Evolutionary conservation across 73 alveolate genomes (phyloP), one percentile per base, ranked within the genome.

Genomic region (Halteria grandinella): DNA sequence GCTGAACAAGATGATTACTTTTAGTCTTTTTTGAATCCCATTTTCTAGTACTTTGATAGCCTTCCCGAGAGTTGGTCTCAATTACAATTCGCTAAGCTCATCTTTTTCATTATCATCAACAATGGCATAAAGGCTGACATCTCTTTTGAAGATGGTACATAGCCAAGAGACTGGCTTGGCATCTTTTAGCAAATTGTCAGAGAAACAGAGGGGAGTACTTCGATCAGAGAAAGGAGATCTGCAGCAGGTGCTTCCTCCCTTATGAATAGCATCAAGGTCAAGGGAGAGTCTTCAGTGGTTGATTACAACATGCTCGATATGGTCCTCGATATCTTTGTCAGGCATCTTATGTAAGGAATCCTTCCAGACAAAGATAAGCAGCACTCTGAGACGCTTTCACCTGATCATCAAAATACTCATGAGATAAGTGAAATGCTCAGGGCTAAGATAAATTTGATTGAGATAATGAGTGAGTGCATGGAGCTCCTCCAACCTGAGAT

Each of bases 231-330:
- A n/a, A n/a, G n/a, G n/a, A n/a, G n/a, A n/a, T n/a, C n/a, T n/a
- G n/a, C n/a, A n/a, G n/a, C n/a, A n/a, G n/a, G n/a, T n/a, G n/a
- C n/a, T n/a, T n/a, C n/a, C n/a, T n/a, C n/a, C n/a, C n/a, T n/a
- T n/a, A n/a, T 44, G 64, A 39, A 29, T 45, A 66, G 47, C 66
- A 36, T 23, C 18, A 1, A 36, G 45, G 80, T 45, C 11, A 3
- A 29, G 27, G 47, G 47, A n/a, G 47, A 44, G 18, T n/a, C 8
- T 4, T 25, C 43, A 66, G 41, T 20, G 4, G 29, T 66, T 18
- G 80, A 66, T 47, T 31, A 14, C 47, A 7, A 66, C 2, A 66
- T 66, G 80, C 80, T 66, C 2, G 80, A 66, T 24, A 45, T 15
- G 7, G 53, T 66, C 11, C 29, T 51, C 1, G 80, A 66, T 1